Conservation (phyloP, 2,329 filamentous ascomycete species). For the Ascochyta pisi region DNA sequence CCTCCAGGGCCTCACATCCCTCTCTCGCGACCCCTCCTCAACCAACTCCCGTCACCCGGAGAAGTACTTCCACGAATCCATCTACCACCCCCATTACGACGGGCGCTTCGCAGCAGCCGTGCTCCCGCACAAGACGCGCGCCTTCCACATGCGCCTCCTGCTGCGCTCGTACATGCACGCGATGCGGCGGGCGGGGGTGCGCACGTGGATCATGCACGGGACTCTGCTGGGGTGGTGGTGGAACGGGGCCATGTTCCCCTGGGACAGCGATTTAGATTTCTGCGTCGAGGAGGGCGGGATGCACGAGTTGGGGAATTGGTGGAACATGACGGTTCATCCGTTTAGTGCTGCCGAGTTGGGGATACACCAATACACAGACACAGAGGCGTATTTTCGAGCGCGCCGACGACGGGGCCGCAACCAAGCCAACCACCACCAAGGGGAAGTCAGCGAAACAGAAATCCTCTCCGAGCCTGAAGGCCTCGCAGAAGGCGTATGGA, state of each 20-base stretch:
- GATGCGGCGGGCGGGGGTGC: slow-evolving; percentile 63
- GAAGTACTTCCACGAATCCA: slow-evolving; percentile 49
- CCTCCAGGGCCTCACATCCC: slow-evolving; percentile 14
- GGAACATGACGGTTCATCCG: slow-evolving; percentile 67
- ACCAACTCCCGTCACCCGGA: slow-evolving; percentile 18
- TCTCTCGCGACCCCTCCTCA: slow-evolving; percentile 27
- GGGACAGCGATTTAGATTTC: slow-evolving; percentile 68
- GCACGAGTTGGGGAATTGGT: slow-evolving; percentile 63
- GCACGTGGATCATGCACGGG: slow-evolving; percentile 71
- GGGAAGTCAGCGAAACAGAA: background rate
- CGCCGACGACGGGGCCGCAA: no score
- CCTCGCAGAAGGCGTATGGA: slow-evolving; percentile 1
- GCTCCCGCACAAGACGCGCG: slow-evolving; percentile 57
- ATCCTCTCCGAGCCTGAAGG: background rate
- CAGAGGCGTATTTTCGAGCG: no score
- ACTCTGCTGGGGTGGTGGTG: slow-evolving; percentile 69
- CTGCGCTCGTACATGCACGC: slow-evolving; percentile 63
- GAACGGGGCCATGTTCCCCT: slow-evolving; percentile 67
- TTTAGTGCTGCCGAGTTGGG: slow-evolving; percentile 27
- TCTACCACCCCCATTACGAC: slow-evolving; percentile 64
- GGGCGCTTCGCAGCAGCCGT: slow-evolving; percentile 59
- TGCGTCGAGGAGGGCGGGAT: slow-evolving; percentile 64
- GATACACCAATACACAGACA: background rate
- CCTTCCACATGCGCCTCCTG: slow-evolving; percentile 57
- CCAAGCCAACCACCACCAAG: no score